These are phyloP conservation scores for Dillenia suffruticosa DNA, from an alignment of 164 flowering plant species.

Conservation along the genomic window DNA sequence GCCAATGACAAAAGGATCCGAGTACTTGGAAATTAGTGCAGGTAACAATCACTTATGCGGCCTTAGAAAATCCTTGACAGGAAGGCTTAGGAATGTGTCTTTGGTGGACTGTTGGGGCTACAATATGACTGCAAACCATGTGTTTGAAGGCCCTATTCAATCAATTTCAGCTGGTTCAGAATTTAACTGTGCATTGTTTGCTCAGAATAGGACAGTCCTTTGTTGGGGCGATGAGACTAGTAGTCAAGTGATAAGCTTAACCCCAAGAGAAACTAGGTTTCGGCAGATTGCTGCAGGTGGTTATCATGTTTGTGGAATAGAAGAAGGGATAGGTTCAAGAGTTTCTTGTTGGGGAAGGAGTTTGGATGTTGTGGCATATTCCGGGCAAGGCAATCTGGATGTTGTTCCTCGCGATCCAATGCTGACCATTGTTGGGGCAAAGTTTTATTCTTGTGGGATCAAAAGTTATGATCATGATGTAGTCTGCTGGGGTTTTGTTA, in stretches of 20 bases:
- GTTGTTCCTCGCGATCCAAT: slow-evolving; percentile 56
- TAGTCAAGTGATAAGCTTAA: slow-evolving; percentile 52
- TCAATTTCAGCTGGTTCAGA: slow-evolving; percentile 88
- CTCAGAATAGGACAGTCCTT: slow-evolving; percentile 57
- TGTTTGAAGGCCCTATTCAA: slow-evolving; percentile 50
- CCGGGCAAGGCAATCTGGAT: slow-evolving; percentile 48
- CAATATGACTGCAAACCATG: slow-evolving; percentile 82
- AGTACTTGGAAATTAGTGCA: slow-evolving; percentile 79
- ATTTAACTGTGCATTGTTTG: slow-evolving; percentile 82
- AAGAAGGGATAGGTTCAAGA: slow-evolving; percentile 47
- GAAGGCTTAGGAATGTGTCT: slow-evolving; percentile 35
- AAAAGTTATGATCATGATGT: slow-evolving; percentile 54
- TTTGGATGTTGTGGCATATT: slow-evolving; percentile 27
- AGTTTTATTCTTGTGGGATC: slow-evolving; percentile 90
- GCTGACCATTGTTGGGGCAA: slow-evolving; percentile 76
- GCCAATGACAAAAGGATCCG: slow-evolving; percentile 50
- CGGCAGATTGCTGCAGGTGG: slow-evolving; percentile 83
- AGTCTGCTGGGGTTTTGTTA: slow-evolving; percentile 77
- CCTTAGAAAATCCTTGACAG: slow-evolving; percentile 49
- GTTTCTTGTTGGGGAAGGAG: slow-evolving; percentile 89
- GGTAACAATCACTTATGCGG: slow-evolving; percentile 94
- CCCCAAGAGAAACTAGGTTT: slow-evolving; percentile 53
- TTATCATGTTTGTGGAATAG: slow-evolving; percentile 88
- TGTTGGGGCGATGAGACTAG: slow-evolving; percentile 95
- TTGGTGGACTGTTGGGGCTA: slow-evolving; percentile 97